phyloP scores from a whole-genome alignment of 805 yeast species.

The Kuraishia cidri region DNA sequence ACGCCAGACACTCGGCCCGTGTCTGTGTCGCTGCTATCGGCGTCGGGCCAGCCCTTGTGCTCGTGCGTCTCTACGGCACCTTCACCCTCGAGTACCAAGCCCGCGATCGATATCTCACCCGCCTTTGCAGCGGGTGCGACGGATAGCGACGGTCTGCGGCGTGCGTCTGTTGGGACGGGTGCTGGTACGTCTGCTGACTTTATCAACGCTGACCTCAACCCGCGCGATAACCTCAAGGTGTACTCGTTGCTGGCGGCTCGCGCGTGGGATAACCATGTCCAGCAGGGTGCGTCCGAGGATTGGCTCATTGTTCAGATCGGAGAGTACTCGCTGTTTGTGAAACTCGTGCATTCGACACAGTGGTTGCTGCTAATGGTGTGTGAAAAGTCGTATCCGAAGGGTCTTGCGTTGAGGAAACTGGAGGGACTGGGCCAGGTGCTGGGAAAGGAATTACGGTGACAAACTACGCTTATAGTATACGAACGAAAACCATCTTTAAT shows the following conservation, averaged over 20 bases:
- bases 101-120: background rate
- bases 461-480: too few relatives aligned
- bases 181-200: too few relatives aligned
- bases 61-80: constrained; percentile 1
- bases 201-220: constrained; percentile 17
- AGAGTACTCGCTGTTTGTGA: constrained; percentile 11
- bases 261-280: constrained; percentile 11
- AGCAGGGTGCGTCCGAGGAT: background rate
- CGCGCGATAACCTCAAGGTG: constrained; percentile 19
- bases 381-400: constrained; percentile 16
- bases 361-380: constrained; percentile 18
- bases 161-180: too few relatives aligned
- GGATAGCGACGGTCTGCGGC: too few relatives aligned
- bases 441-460: constrained; percentile 12
- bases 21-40: constrained; percentile 19
- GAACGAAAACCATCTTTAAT: background rate
- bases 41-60: constrained; percentile 16
- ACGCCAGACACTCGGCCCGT: constrained; percentile 13
- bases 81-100: background rate
- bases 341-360: constrained; percentile 10
- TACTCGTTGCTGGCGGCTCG: constrained; percentile 16
- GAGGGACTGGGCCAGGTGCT: constrained; percentile 8
- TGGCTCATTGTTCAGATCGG: constrained; percentile 18
- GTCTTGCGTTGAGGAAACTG: constrained; percentile 16
- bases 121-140: too few relatives aligned